Percentiles rank a stretch among this genome's conserved stretches.
These are phyloP conservation scores for Rhypophila decipiens DNA, from an alignment of 495 filamentous ascomycete species.

Conservation along the genomic window DNA sequence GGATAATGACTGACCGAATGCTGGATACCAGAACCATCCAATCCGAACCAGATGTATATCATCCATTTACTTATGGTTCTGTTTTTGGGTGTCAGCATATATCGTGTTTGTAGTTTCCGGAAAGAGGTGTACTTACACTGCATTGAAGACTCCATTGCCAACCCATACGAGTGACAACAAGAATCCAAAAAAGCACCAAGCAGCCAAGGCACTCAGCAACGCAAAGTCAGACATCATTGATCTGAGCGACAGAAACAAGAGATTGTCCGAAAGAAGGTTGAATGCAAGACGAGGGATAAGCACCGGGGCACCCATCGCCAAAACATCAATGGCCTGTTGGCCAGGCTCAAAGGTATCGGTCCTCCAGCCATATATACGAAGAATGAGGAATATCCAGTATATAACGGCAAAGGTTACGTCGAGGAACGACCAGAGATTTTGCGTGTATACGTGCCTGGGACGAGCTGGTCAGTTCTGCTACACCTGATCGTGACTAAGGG, in stretches of 20 bases:
- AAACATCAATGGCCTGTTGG: conserved; percentile 58
- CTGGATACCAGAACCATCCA: conserved; percentile 66
- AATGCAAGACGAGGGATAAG: conserved; percentile 68
- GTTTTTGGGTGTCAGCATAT: conserved; percentile 12
- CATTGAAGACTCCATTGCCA: conserved; percentile 37
- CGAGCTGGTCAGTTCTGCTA: conserved; percentile 1
- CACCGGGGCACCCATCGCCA: conserved; percentile 63
- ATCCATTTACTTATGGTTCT: conserved; percentile 70
- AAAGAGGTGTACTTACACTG: conserved; percentile 23
- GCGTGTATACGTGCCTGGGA: conserved; percentile 66
- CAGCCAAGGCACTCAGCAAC: conserved; percentile 54
- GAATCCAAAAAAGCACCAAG: conserved; percentile 70
- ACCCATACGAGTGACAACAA: conserved; percentile 67
- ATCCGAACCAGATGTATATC: conserved; percentile 75
- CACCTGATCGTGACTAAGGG: not conserved
- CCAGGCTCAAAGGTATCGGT: conserved; percentile 26
- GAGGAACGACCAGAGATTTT: conserved; percentile 74
- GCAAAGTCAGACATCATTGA: conserved; percentile 73
- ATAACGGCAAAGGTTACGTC: conserved; percentile 61
- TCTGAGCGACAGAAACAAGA: conserved; percentile 63
- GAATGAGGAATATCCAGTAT: conserved; percentile 52
- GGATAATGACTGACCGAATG: conserved; percentile 40
- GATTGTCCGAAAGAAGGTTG: conserved; percentile 66
- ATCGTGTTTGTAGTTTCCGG: not conserved
- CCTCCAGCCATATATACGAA: conserved; percentile 53